Evolutionary conservation across 2,329 filamentous ascomycete genomes (phyloP).

Genomic region (Monosporascus cannonballus): DNA sequence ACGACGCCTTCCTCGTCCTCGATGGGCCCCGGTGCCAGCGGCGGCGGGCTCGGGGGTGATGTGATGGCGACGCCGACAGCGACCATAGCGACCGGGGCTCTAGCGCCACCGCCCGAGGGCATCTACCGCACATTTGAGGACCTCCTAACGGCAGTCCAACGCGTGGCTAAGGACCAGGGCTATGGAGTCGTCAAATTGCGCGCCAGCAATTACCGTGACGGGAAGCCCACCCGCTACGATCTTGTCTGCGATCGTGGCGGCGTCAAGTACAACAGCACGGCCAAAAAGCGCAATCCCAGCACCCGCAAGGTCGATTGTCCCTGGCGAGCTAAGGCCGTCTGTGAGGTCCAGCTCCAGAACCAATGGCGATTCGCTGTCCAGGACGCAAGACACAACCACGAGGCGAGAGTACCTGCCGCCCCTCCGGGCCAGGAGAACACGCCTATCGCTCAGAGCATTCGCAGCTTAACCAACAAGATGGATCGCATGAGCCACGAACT

Average conservation of each 20-base stretch:
- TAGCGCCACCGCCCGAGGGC: slow-evolving; percentile 52
- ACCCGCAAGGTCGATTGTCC: slow-evolving; percentile 60
- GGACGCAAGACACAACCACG: slow-evolving; percentile 55
- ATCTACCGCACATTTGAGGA: slow-evolving; percentile 56
- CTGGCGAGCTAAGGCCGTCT: slow-evolving; percentile 58
- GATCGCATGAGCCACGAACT: slow-evolving; percentile 54
- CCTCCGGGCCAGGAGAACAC: slow-evolving; percentile 52
- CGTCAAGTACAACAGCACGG: slow-evolving; percentile 59
- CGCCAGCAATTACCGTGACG: slow-evolving; percentile 57
- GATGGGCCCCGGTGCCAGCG: background rate
- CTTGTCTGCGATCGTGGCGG: slow-evolving; percentile 58
- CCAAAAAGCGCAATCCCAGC: slow-evolving; percentile 58
- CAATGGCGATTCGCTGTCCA: slow-evolving; percentile 61
- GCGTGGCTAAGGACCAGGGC: slow-evolving; percentile 55
- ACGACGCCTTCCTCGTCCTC: slow-evolving; percentile 2
- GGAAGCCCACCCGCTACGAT: slow-evolving; percentile 57
- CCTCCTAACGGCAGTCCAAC: slow-evolving; percentile 50
- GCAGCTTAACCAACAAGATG: slow-evolving; percentile 53
- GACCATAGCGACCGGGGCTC: slow-evolving; percentile 22
- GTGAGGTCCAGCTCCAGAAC: slow-evolving; percentile 55
- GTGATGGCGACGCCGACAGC: slow-evolving; percentile 12
- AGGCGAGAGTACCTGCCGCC: slow-evolving; percentile 49
- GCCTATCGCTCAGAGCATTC: slow-evolving; percentile 50
- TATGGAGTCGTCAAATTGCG: slow-evolving; percentile 58
- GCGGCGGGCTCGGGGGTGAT: background rate